Percentiles rank a stretch among this genome's conserved stretches.
Conservation (phyloP, 805 yeast species). For the Zygoascus bituminiphila region DNA sequence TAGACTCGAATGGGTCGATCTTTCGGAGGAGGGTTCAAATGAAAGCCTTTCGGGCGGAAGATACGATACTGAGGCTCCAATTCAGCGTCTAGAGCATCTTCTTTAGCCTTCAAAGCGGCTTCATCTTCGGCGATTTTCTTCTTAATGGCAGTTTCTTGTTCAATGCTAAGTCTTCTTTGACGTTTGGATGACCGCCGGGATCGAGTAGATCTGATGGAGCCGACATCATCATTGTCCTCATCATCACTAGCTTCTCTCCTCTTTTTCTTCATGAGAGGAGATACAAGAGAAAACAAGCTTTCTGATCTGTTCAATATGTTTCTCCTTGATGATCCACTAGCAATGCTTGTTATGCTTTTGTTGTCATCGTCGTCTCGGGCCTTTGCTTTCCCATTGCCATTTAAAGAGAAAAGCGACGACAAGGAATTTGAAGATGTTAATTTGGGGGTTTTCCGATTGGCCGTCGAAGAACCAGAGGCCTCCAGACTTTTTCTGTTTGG, state of each 20-base stretch:
- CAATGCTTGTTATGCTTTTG: constrained; percentile 11
- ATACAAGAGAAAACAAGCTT: not conserved
- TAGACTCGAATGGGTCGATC: constrained; percentile 88
- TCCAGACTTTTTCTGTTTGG: not conserved
- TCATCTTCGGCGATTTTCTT: constrained; percentile 2
- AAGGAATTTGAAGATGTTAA: constrained; percentile 1
- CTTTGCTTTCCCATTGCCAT: constrained; percentile 1
- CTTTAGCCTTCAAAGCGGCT: constrained; percentile 33
- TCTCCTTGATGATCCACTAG: constrained; percentile 12
- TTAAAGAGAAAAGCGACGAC: constrained; percentile 8
- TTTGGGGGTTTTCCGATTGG: not conserved
- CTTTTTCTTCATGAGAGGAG: not conserved
- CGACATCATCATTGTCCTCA: constrained; percentile 17
- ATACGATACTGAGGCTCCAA: constrained; percentile 64
- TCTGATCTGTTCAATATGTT: not conserved
- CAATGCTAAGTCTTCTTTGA: not conserved
- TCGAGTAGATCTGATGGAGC: not conserved
- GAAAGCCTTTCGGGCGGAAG: constrained; percentile 72
- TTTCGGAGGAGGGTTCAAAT: constrained; percentile 71
- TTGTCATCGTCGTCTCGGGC: constrained; percentile 6
- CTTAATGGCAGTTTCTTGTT: not conserved
- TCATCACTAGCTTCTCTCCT: constrained; percentile 15
- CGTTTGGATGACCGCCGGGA: not conserved
- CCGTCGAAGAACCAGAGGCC: not conserved
- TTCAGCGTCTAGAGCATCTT: constrained; percentile 51